A percentile compares a stretch with the other conserved stretches of the same genome.
Evolutionary conservation across 495 filamentous ascomycete species (phyloP).

Genomic region (Talaromyces proteolyticus): DNA sequence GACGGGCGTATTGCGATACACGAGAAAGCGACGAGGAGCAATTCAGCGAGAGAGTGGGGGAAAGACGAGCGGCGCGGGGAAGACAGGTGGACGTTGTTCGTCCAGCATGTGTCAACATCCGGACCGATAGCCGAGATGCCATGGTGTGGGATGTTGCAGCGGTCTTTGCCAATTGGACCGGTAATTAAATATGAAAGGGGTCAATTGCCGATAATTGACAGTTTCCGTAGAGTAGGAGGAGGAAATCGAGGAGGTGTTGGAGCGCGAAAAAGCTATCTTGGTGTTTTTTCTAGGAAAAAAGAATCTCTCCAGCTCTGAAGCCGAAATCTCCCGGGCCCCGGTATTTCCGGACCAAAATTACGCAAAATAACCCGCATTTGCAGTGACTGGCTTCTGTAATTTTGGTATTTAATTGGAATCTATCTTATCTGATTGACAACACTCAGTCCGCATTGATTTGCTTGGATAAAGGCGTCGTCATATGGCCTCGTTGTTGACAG

Average conservation of each 20-base stretch:
- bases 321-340: background rate
- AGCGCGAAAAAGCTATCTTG: background rate
- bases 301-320: too few relatives aligned
- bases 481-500: too few relatives aligned
- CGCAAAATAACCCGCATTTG: too few relatives aligned
- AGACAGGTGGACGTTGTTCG: conserved; percentile 4
- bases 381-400: too few relatives aligned
- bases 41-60: conserved; percentile 3
- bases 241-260: background rate
- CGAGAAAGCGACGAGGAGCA: background rate
- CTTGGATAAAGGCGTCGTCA: too few relatives aligned
- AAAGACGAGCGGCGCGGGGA: conserved; percentile 6
- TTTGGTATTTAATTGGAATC: too few relatives aligned
- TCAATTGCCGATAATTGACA: background rate
- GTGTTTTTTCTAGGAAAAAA: too few relatives aligned
- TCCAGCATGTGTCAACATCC: conserved; percentile 7
- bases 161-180: background rate
- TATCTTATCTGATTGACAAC: too few relatives aligned
- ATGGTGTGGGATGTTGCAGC: background rate
- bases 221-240: background rate
- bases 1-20: conserved; percentile 29
- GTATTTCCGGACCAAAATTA: background rate
- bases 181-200: background rate
- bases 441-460: too few relatives aligned
- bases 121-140: conserved; percentile 8